A percentile compares a stretch with the other conserved stretches of the same genome.
These are phyloP conservation scores for Venturia aucupariae DNA, from an alignment of 2,329 filamentous ascomycete genomes.

Conservation along the genomic window DNA sequence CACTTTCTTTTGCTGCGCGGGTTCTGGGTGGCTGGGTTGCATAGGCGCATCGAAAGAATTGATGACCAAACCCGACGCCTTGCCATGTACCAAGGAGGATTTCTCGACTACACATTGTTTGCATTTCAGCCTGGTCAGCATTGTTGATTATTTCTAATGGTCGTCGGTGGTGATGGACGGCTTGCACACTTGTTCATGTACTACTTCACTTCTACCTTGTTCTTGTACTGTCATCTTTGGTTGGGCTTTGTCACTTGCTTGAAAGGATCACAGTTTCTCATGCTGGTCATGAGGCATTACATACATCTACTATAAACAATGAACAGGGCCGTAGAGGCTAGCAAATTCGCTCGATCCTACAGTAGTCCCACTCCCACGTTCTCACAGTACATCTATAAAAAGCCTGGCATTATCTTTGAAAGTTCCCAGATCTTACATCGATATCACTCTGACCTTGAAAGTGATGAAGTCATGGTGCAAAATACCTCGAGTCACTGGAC, in stretches of 20 bases:
- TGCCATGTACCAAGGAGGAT: neutral
- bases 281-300: neutral
- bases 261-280: neutral
- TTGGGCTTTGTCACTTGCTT: neutral
- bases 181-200: neutral
- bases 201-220: slow-evolving; percentile 10
- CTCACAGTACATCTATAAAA: too few species aligned
- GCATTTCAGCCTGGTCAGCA: slow-evolving; percentile 8
- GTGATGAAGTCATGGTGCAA: neutral
- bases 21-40: neutral
- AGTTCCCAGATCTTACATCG: too few species aligned
- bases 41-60: neutral
- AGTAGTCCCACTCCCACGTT: too few species aligned
- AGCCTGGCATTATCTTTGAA: too few species aligned
- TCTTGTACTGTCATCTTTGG: slow-evolving; percentile 6
- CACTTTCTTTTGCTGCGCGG: slow-evolving; percentile 7
- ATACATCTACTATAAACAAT: neutral
- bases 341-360: neutral
- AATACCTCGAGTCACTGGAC: neutral
- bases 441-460: neutral
- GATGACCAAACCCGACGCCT: neutral
- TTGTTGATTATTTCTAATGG: neutral
- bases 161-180: neutral
- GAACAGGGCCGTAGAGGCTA: neutral
- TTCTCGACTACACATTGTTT: neutral